phyloP scores from a whole-genome alignment of 2,329 filamentous ascomycete genomes.

The Alternaria arbusti region DNA sequence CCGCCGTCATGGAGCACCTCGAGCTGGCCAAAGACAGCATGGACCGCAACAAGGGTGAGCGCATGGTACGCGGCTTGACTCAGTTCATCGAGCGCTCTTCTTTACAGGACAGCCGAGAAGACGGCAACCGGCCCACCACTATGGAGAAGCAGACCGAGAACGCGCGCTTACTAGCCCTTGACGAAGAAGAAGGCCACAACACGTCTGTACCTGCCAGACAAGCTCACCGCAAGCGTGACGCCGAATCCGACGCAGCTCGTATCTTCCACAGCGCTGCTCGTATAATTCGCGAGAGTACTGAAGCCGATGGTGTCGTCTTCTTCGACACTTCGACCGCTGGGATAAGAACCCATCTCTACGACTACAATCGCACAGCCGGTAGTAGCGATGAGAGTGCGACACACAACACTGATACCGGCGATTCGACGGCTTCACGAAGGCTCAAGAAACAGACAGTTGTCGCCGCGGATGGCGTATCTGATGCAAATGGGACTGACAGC shows the following conservation, averaged over 20 bases:
- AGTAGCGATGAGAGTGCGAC: slow-evolving; percentile 39
- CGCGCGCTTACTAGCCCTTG: slow-evolving; percentile 35
- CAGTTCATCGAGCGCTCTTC: slow-evolving; percentile 43
- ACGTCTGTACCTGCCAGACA: slow-evolving; percentile 16
- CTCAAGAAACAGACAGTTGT: slow-evolving; percentile 17
- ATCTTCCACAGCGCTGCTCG: slow-evolving; percentile 46
- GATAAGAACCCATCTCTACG: slow-evolving; percentile 32
- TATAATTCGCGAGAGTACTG: slow-evolving; percentile 42
- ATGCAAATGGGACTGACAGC: slow-evolving; percentile 18
- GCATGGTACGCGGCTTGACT: slow-evolving; percentile 44
- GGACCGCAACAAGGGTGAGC: slow-evolving; percentile 34
- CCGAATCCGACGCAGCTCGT: slow-evolving; percentile 31
- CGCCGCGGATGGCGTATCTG: slow-evolving; percentile 1
- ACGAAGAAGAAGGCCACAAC: slow-evolving; percentile 22
- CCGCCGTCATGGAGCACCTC: slow-evolving; percentile 41
- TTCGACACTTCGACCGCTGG: slow-evolving; percentile 43
- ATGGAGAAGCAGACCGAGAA: slow-evolving; percentile 46
- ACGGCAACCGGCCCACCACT: slow-evolving; percentile 25
- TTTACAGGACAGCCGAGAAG: slow-evolving; percentile 26
- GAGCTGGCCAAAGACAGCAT: slow-evolving; percentile 37
- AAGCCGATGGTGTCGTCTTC: slow-evolving; percentile 45
- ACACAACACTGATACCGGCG: slow-evolving; percentile 40
- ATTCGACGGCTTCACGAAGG: slow-evolving; percentile 28
- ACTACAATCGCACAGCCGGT: slow-evolving; percentile 17
- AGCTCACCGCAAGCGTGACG: slow-evolving; percentile 30